Percentiles rank a stretch among this genome's conserved stretches.
These are phyloP conservation scores for Voacanga thouarsii DNA, from an alignment of 257 asterid species.

Conservation along the genomic window DNA sequence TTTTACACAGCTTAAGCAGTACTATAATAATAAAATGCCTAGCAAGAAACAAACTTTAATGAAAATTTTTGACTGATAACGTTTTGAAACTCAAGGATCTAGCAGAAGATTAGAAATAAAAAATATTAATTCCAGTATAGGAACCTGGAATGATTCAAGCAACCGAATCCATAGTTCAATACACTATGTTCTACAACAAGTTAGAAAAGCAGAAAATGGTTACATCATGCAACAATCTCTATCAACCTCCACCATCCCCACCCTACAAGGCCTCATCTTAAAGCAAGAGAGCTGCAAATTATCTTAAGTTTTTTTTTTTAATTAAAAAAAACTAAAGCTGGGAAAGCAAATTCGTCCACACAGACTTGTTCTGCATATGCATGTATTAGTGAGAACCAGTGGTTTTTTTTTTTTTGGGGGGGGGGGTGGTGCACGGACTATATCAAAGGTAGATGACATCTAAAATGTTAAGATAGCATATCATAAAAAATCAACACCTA, in stretches of 20 bases:
- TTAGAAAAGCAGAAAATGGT: not conserved
- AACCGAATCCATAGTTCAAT: not conserved
- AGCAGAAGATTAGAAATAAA: not conserved
- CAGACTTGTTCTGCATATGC: not conserved
- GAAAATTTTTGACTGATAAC: not conserved
- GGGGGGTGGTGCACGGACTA: too few species aligned
- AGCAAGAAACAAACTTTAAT: not conserved
- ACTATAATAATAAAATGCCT: not conserved
- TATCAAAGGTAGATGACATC: too few species aligned
- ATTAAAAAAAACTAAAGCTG: too few species aligned
- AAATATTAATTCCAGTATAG: not conserved
- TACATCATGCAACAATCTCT: not conserved
- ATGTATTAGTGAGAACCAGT: not conserved
- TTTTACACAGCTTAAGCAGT: not conserved
- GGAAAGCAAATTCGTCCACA: not conserved
- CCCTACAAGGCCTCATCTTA: not conserved
- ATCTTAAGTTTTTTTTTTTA: too few species aligned
- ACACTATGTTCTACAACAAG: not conserved
- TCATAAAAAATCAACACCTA: not conserved
- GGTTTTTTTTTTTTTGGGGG: too few species aligned
- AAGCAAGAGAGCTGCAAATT: not conserved
- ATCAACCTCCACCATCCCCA: not conserved
- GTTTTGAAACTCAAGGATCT: not conserved
- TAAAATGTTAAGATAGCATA: not conserved
- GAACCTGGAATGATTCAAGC: not conserved